These are phyloP conservation scores for Styphnolobium japonicum DNA, from an alignment of 306 rosid species.

Conservation along the genomic window DNA sequence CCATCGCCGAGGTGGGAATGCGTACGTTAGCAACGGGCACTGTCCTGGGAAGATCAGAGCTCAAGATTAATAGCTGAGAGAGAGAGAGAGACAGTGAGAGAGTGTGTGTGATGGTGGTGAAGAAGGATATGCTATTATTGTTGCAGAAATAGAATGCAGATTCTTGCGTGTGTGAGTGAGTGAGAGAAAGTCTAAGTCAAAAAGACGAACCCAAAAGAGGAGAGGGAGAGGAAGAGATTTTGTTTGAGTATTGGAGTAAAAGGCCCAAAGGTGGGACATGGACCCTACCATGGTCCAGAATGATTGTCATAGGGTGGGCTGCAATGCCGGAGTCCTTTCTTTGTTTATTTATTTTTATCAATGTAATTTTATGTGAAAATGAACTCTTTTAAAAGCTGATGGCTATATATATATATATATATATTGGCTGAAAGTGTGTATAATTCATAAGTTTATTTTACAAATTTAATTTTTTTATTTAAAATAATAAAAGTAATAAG, in stretches of 20 bases:
- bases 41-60: neutral
- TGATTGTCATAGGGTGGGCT: constrained; percentile 38
- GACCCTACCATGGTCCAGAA: constrained; percentile 34
- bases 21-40: constrained; percentile 20
- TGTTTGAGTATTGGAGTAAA: constrained; percentile 39
- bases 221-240: constrained; percentile 4
- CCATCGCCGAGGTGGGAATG: constrained; percentile 50
- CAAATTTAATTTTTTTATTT: too few species aligned
- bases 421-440: too few species aligned
- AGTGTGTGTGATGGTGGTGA: neutral
- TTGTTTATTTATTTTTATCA: too few species aligned
- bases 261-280: constrained; percentile 1
- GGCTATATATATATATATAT: too few species aligned
- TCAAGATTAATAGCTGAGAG: neutral
- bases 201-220: constrained; percentile 29
- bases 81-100: neutral
- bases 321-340: neutral
- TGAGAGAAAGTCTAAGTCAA: constrained; percentile 48
- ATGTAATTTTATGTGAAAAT: too few species aligned
- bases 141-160: constrained; percentile 10
- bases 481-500: too few species aligned
- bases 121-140: constrained; percentile 2
- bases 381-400: too few species aligned
- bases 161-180: constrained; percentile 26
- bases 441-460: too few species aligned